A percentile compares a stretch with the other conserved stretches of the same genome.
These are phyloP conservation scores for Melanopsichium pennsylvanicum DNA, from an alignment of 1,284 basidiomycete species.

Conservation along the genomic window DNA sequence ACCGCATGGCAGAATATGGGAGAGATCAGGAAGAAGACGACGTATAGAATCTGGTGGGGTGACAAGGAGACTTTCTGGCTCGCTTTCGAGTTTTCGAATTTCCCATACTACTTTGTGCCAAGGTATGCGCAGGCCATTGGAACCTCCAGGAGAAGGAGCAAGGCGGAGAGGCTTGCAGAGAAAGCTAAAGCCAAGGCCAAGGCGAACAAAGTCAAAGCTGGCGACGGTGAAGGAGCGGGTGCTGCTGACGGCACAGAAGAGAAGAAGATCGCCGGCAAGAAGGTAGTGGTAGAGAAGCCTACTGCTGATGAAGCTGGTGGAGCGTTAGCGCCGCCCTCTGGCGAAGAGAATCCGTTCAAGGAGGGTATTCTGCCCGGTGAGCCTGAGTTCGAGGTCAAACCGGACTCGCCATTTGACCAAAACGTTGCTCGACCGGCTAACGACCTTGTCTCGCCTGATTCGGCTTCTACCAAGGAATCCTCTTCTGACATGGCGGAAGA, in stretches of 20 bases:
- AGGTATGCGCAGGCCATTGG: constrained; percentile 44
- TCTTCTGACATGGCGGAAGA: constrained; percentile 4
- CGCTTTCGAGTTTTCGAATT: constrained; percentile 39
- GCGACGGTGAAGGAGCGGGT: not conserved
- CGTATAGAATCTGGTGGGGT: constrained; percentile 43
- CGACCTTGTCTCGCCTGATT: not conserved
- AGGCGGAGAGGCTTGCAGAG: constrained; percentile 4
- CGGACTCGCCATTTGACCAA: not conserved
- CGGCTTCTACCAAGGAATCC: not conserved
- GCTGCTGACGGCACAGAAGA: not conserved
- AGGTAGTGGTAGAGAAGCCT: constrained; percentile 1
- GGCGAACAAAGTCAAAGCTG: constrained; percentile 1
- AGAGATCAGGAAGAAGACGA: constrained; percentile 44
- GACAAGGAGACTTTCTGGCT: constrained; percentile 52
- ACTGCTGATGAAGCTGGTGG: no score
- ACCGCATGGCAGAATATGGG: constrained; percentile 51
- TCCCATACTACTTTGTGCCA: constrained; percentile 48
- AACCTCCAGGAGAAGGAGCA: constrained; percentile 6
- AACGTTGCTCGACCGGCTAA: not conserved
- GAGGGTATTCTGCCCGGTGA: constrained; percentile 12
- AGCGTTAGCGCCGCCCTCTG: no score
- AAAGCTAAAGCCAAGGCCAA: constrained; percentile 18
- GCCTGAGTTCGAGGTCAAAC: not conserved
- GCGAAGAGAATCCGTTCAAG: constrained; percentile 12
- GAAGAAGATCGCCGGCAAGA: not conserved